Evolutionary conservation across 2,329 filamentous ascomycete genomes (phyloP).

Genomic region (Aspergillus chevalieri): DNA sequence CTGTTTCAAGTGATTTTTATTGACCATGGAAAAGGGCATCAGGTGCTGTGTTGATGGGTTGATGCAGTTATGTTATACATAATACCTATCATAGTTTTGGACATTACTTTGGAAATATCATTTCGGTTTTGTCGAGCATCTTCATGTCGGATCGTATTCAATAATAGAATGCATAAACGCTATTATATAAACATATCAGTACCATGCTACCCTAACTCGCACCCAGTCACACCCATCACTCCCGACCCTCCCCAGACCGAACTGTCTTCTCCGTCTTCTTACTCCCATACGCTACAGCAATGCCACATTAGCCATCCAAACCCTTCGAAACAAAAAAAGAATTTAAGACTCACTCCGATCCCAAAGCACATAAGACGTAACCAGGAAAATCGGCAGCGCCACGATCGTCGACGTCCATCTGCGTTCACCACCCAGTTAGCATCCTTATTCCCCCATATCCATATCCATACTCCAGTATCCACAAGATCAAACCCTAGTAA

Average conservation of each 20-base stretch:
- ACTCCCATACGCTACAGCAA: conserved; percentile 19
- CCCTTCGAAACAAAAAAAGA: too few relatives aligned
- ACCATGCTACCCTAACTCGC: not conserved
- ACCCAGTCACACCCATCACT: not conserved
- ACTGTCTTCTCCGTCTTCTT: not conserved
- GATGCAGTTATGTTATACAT: not conserved
- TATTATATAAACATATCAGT: too few relatives aligned
- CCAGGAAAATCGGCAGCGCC: conserved; percentile 26
- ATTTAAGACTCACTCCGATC: conserved; percentile 22
- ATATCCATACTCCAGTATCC: too few relatives aligned
- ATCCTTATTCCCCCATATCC: not conserved
- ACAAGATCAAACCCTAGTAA: too few relatives aligned
- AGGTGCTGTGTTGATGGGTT: not conserved
- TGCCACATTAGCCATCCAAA: not conserved
- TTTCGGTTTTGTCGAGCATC: not conserved
- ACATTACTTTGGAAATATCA: too few relatives aligned
- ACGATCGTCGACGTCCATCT: conserved; percentile 30
- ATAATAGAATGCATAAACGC: too few relatives aligned
- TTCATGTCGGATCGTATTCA: too few relatives aligned
- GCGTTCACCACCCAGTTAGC: not conserved
- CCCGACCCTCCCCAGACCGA: not conserved
- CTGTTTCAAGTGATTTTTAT: conserved; percentile 44
- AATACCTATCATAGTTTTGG: not conserved
- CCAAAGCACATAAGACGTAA: conserved; percentile 28
- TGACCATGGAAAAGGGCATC: not conserved